Evolutionary conservation across 176 grass and related monocot species (phyloP).

Genomic region (Paspalum vaginatum): DNA sequence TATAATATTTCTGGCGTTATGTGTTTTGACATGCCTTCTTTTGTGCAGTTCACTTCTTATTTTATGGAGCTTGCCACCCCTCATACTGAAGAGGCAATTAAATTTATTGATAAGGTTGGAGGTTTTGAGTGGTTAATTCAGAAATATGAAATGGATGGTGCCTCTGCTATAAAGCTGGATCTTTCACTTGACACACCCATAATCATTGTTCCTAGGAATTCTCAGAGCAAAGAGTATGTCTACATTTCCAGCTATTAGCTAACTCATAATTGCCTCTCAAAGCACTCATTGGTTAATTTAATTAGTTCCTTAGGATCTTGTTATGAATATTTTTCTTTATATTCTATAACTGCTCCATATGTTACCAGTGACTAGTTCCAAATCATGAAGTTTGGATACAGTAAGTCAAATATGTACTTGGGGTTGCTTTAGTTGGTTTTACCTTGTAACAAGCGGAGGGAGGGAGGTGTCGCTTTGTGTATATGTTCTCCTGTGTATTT

Average conservation of each 20-base stretch:
- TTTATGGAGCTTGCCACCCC: conserved; percentile 99
- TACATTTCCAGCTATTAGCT: conserved; percentile 23
- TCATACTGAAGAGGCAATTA: conserved; percentile 95
- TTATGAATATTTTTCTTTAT: background rate
- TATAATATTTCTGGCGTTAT: conserved; percentile 16
- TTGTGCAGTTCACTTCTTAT: conserved; percentile 88
- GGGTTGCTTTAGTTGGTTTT: too few relatives aligned
- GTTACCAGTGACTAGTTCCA: background rate
- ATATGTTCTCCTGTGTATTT: too few relatives aligned
- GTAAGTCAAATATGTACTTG: conserved; percentile 5
- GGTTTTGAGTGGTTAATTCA: conserved; percentile 95
- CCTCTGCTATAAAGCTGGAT: conserved; percentile 86
- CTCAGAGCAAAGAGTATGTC: conserved; percentile 85
- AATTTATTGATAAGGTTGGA: conserved; percentile 96
- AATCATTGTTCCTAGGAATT: conserved; percentile 91
- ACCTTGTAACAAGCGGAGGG: too few relatives aligned
- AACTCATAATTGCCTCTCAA: conserved; percentile 11
- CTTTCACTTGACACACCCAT: conserved; percentile 95
- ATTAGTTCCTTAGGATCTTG: conserved; percentile 11
- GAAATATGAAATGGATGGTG: conserved; percentile 98
- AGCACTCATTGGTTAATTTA: conserved; percentile 16
- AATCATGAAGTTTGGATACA: conserved; percentile 16
- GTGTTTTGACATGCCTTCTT: conserved; percentile 15
- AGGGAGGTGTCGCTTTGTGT: too few relatives aligned
- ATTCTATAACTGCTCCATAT: background rate